Evolutionary conservation across 108 stramenopile genomes (phyloP), one percentile per base, ranked within the genome.

Genomic region (Cyclotella choctawhatcheeana): DNA sequence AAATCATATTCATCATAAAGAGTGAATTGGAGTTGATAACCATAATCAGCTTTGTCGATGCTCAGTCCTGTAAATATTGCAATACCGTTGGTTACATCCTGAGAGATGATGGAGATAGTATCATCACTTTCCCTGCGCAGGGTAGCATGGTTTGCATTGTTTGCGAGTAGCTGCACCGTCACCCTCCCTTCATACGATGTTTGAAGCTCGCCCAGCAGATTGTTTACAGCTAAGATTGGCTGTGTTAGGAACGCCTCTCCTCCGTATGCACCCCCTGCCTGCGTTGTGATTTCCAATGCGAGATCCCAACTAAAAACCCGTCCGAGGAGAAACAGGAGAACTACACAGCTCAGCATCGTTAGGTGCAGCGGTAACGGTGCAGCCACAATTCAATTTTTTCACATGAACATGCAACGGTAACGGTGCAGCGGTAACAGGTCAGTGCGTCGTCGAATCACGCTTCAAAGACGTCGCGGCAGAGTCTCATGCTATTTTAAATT

Each of bases 1-100:
- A 82, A 58, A 22, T 73, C 76, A 61, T 76, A 33, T 47, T 82
- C 81, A 34, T 82, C 81, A 16, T 61, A 73, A 2, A 82, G 64
- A 21, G 44, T 45, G 29, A 77, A 82, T 47, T 72, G 45, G 2
- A 82, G 45, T 33, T 43, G 63, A 62, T 82, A 82, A 4, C 66
- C 71, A 22, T 77, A 34, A 2, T 76, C 66, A 14, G 75, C 76
- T 22, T 25, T 18, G 34, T 82, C 56, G 4, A 82, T 68, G 14
- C 65, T 59, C 18, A 69, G 63, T 31, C 53, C 63, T 59, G 52
- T 30, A 32, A 73, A 73, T 30, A 50, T 33, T 55, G 71, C 50
- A 33, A 20, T 45, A 2, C 72, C 72, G 64, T 55, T 22, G 2
- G 30, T 48, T 4, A 73, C 63, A 20, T 18, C 53, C 35, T 62